Evolutionary conservation across 202 grass and related monocot species (phyloP), one percentile per base, ranked within the genome.

Genomic region (Carex arenaria): DNA sequence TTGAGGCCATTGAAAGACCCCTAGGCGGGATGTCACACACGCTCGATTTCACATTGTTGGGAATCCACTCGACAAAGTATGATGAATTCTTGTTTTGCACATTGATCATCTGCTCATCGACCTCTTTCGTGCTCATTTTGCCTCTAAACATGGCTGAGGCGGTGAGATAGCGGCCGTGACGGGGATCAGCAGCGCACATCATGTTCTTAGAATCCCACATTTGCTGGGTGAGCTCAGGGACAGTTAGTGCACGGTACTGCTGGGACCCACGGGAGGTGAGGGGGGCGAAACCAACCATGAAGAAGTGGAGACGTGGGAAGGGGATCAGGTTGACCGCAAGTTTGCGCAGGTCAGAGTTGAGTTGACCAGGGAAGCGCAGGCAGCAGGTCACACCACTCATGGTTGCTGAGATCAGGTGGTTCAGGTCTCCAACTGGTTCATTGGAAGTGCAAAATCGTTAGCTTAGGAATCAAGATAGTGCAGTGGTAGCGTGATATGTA

Each of bases 201-300:
- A 95, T 95, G 83, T 95, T 95, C 85, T 95, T 95, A n/a, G 93
- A 38, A 68, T 95, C 93, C 93, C 93, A 95, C 93, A 95, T 95
- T 87, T 95, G 93, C 82, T 95, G 93, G 32, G 93, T 95, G 30
- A 95, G 88, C 87, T 95, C 93, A 47, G 93, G 93, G 78, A 95
- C 93, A 0, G 93, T 95, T 49, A 95, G 90, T 28, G 93, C 89
- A 13, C 93, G 90, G 72, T 96, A 96, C 80, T 93, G 91, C 87
- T 96, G 93, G 0, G 93, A 96, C 56, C 93, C 93, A 87, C 93
- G 93, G 0, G 93, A 96, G 69, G 93, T 96, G 51, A 96, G 88
- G 61, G 93, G 93, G 31, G 93, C 93, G 76, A 96, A 96, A 22
- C 93, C 93, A 0, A 96, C 93, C 93, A 96, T 96, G 65, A 96